phyloP scores from a whole-genome alignment of 805 yeast species.

The Saccharomyces jurei region DNA sequence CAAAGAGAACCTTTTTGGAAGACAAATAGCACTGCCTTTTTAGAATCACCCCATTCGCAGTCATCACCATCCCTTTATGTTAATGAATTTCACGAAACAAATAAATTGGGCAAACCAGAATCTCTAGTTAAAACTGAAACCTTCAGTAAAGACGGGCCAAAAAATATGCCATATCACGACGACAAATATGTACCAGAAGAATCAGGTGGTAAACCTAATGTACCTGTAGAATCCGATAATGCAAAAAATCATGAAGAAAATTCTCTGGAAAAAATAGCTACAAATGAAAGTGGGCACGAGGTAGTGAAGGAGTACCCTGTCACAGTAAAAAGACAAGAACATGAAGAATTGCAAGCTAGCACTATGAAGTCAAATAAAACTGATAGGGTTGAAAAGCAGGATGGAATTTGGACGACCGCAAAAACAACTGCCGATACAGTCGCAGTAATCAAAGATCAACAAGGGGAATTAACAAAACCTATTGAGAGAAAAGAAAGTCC shows the following conservation, averaged over 20 bases:
- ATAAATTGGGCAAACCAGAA: background rate
- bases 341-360: background rate
- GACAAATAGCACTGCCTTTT: conserved; percentile 1
- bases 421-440: background rate
- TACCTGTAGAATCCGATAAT: background rate
- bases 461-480: background rate
- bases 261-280: background rate
- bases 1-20: conserved; percentile 13
- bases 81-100: background rate
- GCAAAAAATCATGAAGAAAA: background rate
- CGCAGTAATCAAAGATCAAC: background rate
- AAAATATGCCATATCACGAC: background rate
- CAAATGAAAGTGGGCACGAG: background rate
- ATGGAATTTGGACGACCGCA: background rate
- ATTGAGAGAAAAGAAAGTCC: background rate
- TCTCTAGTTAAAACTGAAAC: background rate
- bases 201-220: background rate
- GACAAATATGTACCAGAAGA: background rate
- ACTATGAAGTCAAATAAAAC: background rate
- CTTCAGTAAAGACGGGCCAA: background rate
- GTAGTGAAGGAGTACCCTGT: background rate
- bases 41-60: background rate
- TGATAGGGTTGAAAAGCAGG: background rate
- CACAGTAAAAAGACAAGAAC: background rate
- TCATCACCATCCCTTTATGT: background rate